phyloP scores from a whole-genome alignment of 2,329 filamentous ascomycete genomes.

The Aureobasidium sp. region DNA sequence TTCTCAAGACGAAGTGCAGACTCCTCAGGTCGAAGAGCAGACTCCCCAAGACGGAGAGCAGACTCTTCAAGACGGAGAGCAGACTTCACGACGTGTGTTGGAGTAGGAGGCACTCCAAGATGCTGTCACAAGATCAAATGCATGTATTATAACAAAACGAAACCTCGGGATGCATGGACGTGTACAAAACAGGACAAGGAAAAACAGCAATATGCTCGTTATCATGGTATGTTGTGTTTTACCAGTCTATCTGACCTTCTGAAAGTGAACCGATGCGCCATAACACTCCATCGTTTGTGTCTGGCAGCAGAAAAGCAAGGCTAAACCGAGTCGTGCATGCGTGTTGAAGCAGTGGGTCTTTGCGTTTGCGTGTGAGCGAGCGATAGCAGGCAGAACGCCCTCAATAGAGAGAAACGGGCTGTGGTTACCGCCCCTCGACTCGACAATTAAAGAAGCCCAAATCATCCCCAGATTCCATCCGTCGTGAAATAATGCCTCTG shows the following conservation, averaged over 20 bases:
- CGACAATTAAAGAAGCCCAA: background rate
- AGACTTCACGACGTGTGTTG: too few relatives aligned
- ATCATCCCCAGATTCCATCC: background rate
- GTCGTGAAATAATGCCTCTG: slow-evolving; percentile 5
- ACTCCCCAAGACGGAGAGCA: too few relatives aligned
- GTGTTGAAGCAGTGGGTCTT: background rate
- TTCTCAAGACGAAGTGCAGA: too few relatives aligned
- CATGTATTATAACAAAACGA: too few relatives aligned
- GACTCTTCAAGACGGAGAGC: too few relatives aligned
- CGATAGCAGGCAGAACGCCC: background rate
- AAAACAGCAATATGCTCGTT: background rate
- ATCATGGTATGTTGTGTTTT: slow-evolving; percentile 10
- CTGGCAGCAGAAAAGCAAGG: slow-evolving; percentile 11
- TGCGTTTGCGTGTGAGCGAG: background rate
- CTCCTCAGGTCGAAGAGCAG: too few relatives aligned
- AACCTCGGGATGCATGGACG: background rate
- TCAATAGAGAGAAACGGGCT: background rate
- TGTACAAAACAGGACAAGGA: background rate
- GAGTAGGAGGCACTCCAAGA: too few relatives aligned
- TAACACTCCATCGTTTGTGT: slow-evolving; percentile 5
- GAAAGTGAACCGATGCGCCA: slow-evolving; percentile 9
- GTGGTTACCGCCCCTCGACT: background rate
- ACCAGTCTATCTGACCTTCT: slow-evolving; percentile 11
- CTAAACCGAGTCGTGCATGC: slow-evolving; percentile 2
- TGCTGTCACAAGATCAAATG: too few relatives aligned